phyloP scores from a whole-genome alignment of 257 asterid species.

The Anisodus tanguticus region DNA sequence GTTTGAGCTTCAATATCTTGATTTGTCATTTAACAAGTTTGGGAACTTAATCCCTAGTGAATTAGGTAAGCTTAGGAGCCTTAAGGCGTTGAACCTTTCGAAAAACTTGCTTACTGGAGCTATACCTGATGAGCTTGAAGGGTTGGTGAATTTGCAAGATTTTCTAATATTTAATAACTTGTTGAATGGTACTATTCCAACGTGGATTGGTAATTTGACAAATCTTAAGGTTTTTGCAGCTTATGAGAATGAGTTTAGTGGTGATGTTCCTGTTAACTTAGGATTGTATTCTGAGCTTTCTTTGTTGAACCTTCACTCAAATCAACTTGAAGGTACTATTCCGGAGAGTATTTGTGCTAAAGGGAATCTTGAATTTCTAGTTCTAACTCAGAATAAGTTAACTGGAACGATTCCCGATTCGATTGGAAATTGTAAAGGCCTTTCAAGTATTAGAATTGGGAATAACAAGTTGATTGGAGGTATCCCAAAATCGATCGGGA shows the following conservation, averaged over 20 bases:
- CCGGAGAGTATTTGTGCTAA: conserved; percentile 78
- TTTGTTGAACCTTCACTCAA: conserved; percentile 86
- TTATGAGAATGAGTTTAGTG: conserved; percentile 80
- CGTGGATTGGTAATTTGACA: conserved; percentile 74
- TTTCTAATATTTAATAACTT: not conserved
- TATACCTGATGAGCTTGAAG: conserved; percentile 71
- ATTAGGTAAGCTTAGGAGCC: conserved; percentile 57
- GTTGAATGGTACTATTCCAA: conserved; percentile 82
- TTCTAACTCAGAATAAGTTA: conserved; percentile 77
- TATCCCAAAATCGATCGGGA: conserved; percentile 78
- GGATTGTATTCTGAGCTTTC: conserved; percentile 64
- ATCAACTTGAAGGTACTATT: conserved; percentile 72
- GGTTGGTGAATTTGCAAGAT: conserved; percentile 60
- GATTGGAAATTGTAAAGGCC: conserved; percentile 71
- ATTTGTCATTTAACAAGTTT: conserved; percentile 80
- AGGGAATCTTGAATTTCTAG: conserved; percentile 70
- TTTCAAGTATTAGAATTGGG: conserved; percentile 85
- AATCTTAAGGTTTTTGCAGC: conserved; percentile 70
- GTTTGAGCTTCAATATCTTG: conserved; percentile 79
- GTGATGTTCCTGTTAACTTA: conserved; percentile 68
- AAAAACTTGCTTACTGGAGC: conserved; percentile 59
- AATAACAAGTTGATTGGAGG: conserved; percentile 69
- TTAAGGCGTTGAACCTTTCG: conserved; percentile 73
- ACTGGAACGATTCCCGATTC: conserved; percentile 65
- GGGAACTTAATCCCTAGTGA: conserved; percentile 67